Percentiles rank a stretch among this genome's conserved stretches.
Conservation (phyloP, 2,329 filamentous ascomycete species). For the Microcyclosporella mali region DNA sequence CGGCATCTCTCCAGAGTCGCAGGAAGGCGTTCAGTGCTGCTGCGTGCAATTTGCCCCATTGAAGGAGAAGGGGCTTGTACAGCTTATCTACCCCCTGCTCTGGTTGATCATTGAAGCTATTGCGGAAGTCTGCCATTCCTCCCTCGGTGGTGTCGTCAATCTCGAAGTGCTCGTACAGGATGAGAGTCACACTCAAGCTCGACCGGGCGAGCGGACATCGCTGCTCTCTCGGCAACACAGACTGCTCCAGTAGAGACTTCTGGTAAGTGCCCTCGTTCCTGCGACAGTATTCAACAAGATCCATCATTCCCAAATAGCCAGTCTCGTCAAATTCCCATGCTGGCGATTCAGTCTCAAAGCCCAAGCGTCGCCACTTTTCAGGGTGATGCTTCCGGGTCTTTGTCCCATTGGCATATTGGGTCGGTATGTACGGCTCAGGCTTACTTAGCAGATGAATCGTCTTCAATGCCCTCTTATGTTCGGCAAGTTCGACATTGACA, state of each 20-base stretch:
- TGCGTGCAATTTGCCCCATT: conserved; percentile 88
- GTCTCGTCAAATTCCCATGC: conserved; percentile 76
- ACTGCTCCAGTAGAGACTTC: conserved; percentile 84
- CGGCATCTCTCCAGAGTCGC: conserved; percentile 84
- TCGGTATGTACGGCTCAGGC: conserved; percentile 52
- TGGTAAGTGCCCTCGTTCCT: conserved; percentile 91
- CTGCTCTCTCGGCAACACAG: conserved; percentile 61
- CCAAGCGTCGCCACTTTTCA: conserved; percentile 86
- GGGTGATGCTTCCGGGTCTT: conserved; percentile 63
- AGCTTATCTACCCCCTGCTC: conserved; percentile 64
- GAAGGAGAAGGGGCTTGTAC: conserved; percentile 79
- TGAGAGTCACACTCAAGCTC: conserved; percentile 77
- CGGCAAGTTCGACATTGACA: conserved; percentile 78
- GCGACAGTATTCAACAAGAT: conserved; percentile 85
- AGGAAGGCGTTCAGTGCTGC: conserved; percentile 82
- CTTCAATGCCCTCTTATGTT: conserved; percentile 82
- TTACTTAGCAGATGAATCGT: conserved; percentile 62
- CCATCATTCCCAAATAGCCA: conserved; percentile 95
- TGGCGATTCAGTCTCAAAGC: conserved; percentile 86
- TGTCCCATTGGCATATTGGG: conserved; percentile 18
- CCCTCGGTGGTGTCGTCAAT: conserved; percentile 52
- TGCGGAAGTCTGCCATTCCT: conserved; percentile 8
- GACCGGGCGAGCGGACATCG: conserved; percentile 83
- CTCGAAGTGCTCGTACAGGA: conserved; percentile 92
- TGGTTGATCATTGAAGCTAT: conserved; percentile 29